phyloP scores from a whole-genome alignment of 768 basidiomycete species.

The Tylopilus intermedius region DNA sequence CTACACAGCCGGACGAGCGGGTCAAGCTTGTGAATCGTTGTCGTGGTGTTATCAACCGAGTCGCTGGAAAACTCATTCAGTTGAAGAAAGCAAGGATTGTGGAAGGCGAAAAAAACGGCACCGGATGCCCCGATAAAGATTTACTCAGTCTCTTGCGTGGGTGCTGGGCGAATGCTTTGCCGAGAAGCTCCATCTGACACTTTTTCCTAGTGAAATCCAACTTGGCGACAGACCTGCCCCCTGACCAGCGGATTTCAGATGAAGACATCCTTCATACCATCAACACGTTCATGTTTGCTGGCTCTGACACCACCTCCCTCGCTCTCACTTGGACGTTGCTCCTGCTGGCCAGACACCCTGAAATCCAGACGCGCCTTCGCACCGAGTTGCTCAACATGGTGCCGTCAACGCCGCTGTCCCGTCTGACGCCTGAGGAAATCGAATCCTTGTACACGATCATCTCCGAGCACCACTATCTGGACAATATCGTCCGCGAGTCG shows the following conservation, averaged over 20 bases:
- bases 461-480: slow-evolving; percentile 61
- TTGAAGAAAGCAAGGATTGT: slow-evolving; percentile 72
- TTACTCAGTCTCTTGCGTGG: slow-evolving; percentile 70
- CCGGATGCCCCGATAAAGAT: slow-evolving; percentile 60
- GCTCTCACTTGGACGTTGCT: slow-evolving; percentile 82
- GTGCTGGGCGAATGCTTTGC: slow-evolving; percentile 26
- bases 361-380: slow-evolving; percentile 66
- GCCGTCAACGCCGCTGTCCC: slow-evolving; percentile 37
- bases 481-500: slow-evolving; percentile 72
- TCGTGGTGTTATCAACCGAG: slow-evolving; percentile 57
- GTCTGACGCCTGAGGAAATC: slow-evolving; percentile 59
- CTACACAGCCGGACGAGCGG: slow-evolving; percentile 48
- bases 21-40: slow-evolving; percentile 49
- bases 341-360: slow-evolving; percentile 63
- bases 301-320: slow-evolving; percentile 82
- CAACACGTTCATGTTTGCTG: slow-evolving; percentile 88
- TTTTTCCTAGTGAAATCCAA: slow-evolving; percentile 71
- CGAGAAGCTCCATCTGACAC: slow-evolving; percentile 6
- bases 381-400: slow-evolving; percentile 54
- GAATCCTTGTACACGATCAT: slow-evolving; percentile 53
- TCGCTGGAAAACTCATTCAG: slow-evolving; percentile 71
- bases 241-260: slow-evolving; percentile 75
- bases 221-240: slow-evolving; percentile 59
- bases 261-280: slow-evolving; percentile 82
- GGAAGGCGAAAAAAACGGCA: slow-evolving; percentile 52